Conservation (phyloP, 768 basidiomycete species). For the Lactifluus volemus region DNA sequence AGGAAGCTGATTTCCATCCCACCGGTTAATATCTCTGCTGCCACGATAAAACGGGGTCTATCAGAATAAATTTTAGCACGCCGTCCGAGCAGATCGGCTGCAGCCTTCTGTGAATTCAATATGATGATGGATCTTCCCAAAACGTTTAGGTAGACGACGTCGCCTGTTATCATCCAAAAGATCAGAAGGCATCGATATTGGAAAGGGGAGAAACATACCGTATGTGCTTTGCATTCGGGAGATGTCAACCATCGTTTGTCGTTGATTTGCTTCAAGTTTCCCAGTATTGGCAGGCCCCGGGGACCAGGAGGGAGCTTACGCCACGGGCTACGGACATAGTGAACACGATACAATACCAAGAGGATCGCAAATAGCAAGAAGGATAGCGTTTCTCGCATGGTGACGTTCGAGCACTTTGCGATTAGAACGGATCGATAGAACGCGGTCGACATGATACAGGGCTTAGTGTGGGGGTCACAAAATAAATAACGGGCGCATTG, state of each 20-base stretch:
- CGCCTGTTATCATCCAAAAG: conserved; percentile 15
- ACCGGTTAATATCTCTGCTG: conserved; percentile 15
- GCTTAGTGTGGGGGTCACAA: not conserved
- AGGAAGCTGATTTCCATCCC: conserved; percentile 15
- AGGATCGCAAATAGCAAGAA: not conserved
- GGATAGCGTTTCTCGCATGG: not conserved
- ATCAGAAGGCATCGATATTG: not conserved
- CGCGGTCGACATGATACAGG: conserved; percentile 5
- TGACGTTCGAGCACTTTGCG: not conserved
- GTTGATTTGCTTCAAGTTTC: conserved; percentile 11
- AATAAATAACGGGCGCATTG: not conserved
- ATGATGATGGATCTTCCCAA: conserved; percentile 39
- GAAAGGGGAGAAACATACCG: conserved; percentile 1
- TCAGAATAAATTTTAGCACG: conserved; percentile 44
- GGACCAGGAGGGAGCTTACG: conserved; percentile 18
- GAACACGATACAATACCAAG: not conserved
- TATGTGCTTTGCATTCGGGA: conserved; percentile 5
- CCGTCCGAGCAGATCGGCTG: conserved; percentile 38
- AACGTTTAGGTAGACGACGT: conserved; percentile 38
- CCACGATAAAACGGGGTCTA: conserved; percentile 31
- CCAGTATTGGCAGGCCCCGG: conserved; percentile 11
- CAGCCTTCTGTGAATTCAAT: conserved; percentile 37
- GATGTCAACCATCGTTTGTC: conserved; percentile 16
- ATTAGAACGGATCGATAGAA: not conserved
- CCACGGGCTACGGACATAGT: conserved; percentile 14